Percentiles rank a stretch among this genome's conserved stretches.
These are phyloP conservation scores for Alloteropsis angusta DNA, from an alignment of 202 grass and related monocot species.

Conservation along the genomic window DNA sequence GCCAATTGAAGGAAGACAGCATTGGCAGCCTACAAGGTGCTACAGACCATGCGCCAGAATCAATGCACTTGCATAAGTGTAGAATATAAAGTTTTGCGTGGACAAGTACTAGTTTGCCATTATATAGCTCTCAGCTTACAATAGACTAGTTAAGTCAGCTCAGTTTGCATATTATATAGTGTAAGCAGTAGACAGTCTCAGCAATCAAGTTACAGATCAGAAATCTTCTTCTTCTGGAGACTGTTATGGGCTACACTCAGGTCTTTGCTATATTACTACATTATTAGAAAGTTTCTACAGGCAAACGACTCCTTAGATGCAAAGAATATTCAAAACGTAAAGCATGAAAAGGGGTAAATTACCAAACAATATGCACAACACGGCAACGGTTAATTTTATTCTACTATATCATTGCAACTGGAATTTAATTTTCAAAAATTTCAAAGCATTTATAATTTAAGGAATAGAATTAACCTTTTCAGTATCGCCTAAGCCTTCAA, in stretches of 20 bases:
- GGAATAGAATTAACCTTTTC: slow-evolving; percentile 64
- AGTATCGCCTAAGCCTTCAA: slow-evolving; percentile 47
- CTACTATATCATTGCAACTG: slow-evolving; percentile 3
- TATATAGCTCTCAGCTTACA: neutral
- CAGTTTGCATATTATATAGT: neutral
- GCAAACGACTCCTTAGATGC: neutral
- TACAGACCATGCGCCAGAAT: neutral
- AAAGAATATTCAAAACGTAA: neutral
- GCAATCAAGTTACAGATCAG: neutral
- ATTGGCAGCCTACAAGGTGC: neutral
- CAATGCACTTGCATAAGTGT: neutral
- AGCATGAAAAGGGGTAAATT: neutral
- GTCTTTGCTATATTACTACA: neutral
- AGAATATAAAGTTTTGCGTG: neutral
- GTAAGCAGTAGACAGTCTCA: neutral
- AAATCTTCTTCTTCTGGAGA: neutral
- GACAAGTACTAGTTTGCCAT: neutral
- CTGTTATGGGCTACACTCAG: neutral
- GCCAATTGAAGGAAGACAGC: neutral
- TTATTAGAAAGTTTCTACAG: neutral
- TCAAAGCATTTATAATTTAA: neutral
- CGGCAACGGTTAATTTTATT: neutral
- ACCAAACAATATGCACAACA: neutral
- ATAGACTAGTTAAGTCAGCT: neutral
- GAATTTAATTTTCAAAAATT: neutral